These are phyloP conservation scores for Schizophyllum commune DNA, from an alignment of 1,284 basidiomycete species.

Conservation along the genomic window DNA sequence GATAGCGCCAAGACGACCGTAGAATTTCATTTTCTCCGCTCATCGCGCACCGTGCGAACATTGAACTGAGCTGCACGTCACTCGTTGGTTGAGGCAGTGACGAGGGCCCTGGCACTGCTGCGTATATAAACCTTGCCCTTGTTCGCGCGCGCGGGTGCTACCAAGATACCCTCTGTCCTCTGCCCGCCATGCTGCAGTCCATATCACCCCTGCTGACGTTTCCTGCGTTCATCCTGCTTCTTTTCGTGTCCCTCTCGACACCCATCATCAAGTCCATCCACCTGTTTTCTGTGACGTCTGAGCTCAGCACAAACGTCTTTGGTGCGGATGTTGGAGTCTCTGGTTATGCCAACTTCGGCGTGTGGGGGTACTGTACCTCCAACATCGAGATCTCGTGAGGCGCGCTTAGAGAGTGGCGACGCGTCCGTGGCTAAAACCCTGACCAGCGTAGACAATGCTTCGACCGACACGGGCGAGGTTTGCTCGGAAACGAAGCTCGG, in stretches of 20 bases:
- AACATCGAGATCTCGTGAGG: conserved; percentile 38
- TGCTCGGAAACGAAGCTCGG: conserved; percentile 44
- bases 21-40: background rate
- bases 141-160: background rate
- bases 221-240: conserved; percentile 44
- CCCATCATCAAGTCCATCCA: conserved; percentile 51
- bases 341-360: conserved; percentile 47
- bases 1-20: background rate
- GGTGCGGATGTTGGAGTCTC: conserved; percentile 41
- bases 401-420: background rate
- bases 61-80: background rate
- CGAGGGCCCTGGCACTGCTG: background rate
- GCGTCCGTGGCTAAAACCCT: conserved; percentile 1
- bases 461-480: conserved; percentile 27
- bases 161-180: background rate
- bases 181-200: conserved; percentile 25
- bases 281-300: conserved; percentile 39
- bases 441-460: conserved; percentile 12
- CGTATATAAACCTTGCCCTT: background rate
- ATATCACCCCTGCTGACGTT: conserved; percentile 37
- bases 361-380: conserved; percentile 55
- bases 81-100: background rate
- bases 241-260: conserved; percentile 49
- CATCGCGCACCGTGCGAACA: too few species aligned
- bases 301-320: conserved; percentile 20